phyloP scores from a whole-genome alignment of 306 rosid genomes.

The Quercus mongolica region DNA sequence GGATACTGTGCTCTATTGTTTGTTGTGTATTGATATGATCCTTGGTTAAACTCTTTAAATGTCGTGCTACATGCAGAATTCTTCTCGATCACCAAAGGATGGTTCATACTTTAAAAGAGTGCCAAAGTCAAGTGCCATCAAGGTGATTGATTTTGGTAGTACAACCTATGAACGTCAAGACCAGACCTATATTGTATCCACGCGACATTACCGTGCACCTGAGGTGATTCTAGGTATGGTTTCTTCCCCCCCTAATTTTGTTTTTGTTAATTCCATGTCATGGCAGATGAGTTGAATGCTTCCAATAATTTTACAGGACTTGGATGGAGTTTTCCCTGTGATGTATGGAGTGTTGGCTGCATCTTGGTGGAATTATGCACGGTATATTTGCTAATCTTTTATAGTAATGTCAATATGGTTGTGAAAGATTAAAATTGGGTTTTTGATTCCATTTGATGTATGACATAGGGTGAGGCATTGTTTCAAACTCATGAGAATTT shows the following conservation, averaged over 20 bases:
- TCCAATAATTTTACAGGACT: slow-evolving; percentile 46
- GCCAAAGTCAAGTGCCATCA: slow-evolving; percentile 86
- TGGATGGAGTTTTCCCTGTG: slow-evolving; percentile 97
- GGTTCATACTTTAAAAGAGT: slow-evolving; percentile 68
- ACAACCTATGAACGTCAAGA: slow-evolving; percentile 84
- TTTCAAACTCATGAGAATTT: slow-evolving; percentile 96
- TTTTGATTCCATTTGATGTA: background rate
- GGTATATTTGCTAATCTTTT: slow-evolving; percentile 31
- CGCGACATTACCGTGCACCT: slow-evolving; percentile 95
- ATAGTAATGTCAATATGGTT: background rate
- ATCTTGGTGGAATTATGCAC: slow-evolving; percentile 91
- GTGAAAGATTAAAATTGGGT: background rate
- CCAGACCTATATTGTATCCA: slow-evolving; percentile 88
- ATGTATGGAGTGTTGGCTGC: slow-evolving; percentile 97
- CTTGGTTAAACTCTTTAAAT: background rate
- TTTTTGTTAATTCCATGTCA: background rate
- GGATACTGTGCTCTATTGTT: background rate
- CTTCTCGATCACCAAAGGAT: slow-evolving; percentile 69
- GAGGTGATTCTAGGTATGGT: slow-evolving; percentile 88
- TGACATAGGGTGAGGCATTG: slow-evolving; percentile 81
- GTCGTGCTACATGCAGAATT: slow-evolving; percentile 41
- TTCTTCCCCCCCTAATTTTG: background rate
- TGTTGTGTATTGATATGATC: background rate
- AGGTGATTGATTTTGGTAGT: slow-evolving; percentile 98
- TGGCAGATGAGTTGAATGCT: background rate